Evolutionary conservation across 495 filamentous ascomycete species (phyloP).

Genomic region (Annulohypoxylon nitens): DNA sequence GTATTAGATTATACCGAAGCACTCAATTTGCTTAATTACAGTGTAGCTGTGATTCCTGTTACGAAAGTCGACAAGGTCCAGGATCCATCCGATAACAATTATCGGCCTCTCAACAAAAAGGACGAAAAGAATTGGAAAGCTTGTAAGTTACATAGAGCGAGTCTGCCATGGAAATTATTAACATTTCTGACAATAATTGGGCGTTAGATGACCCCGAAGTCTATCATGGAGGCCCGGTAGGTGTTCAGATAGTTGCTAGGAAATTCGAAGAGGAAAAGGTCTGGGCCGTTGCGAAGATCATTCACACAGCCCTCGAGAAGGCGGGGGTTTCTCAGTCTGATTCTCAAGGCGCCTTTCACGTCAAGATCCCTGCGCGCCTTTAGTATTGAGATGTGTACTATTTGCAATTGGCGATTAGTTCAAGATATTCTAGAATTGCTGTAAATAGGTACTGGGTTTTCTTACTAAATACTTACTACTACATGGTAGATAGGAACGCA

Average conservation of each 20-base stretch:
- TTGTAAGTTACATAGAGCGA: constrained; percentile 42
- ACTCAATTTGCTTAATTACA: constrained; percentile 49
- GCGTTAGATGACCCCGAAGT: constrained; percentile 58
- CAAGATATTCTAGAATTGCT: neutral
- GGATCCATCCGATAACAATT: constrained; percentile 49
- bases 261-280: constrained; percentile 65
- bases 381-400: neutral
- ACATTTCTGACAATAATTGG: neutral
- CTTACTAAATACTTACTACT: too few relatives aligned
- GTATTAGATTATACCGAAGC: constrained; percentile 51
- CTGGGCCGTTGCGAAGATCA: constrained; percentile 52
- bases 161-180: neutral
- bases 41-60: constrained; percentile 59
- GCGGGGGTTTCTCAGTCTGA: neutral
- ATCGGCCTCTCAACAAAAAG: constrained; percentile 51
- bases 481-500: too few relatives aligned
- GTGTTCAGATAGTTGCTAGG: constrained; percentile 63
- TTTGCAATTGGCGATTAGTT: neutral
- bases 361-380: constrained; percentile 1
- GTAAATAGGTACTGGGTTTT: too few relatives aligned
- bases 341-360: neutral
- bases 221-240: constrained; percentile 63
- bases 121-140: constrained; percentile 56
- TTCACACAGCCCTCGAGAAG: constrained; percentile 35
- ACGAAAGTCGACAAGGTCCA: constrained; percentile 58